Base-by-base conservation (phyloP, 179 eudicot genomes). In the Carnegiea gigantea region DNA sequence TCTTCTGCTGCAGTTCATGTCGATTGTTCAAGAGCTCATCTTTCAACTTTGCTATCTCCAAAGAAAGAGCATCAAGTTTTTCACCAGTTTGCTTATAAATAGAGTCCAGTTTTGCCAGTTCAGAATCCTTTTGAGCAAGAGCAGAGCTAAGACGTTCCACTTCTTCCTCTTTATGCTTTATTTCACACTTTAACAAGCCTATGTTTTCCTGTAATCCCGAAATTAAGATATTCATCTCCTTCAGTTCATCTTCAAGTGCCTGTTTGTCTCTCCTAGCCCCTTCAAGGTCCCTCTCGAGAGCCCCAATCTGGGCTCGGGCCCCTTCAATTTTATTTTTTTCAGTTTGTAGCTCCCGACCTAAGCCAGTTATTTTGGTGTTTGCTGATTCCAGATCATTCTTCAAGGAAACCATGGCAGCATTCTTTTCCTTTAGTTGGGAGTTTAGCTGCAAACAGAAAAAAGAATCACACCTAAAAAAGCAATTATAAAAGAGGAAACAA, bases 341-440 rank as follows among this genome's bases (percentile, higher is more conserved):
- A 44, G 74, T 84, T 82, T 86, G 90, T 76, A 97, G 82, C 82
- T 92, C 95, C 26, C 81, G 82, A 48, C 88, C 92, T 7, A 95
- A 83, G 75, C 86, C 84, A 10, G 81, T 72, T 78, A 92, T 84
- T 53, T 90, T 88, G 79, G 67, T 84, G 77, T 87, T 89, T 64
- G 94, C 93, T 44, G 90, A 85, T 40, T 88, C 89, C 48, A 95
- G 77, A 85, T 89, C 87, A 84, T 92, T 88, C 90, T 88, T 85
- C 87, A 93, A 83, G 33, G 99, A 88, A 80, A 83, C 83, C 84
- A 95, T 89, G 51, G 87, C 83, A 70, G 86, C 90, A 74, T 95
- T 90, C 81, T 92, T 97, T 79, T 91, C 90, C 67, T 86, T 85
- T 64, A 95, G 87, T 80, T 88, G 84, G 70, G 64, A 82, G 79